Evolutionary conservation across 2,329 filamentous ascomycete genomes (phyloP).

Genomic region (Paracoccidioides lutzii): DNA sequence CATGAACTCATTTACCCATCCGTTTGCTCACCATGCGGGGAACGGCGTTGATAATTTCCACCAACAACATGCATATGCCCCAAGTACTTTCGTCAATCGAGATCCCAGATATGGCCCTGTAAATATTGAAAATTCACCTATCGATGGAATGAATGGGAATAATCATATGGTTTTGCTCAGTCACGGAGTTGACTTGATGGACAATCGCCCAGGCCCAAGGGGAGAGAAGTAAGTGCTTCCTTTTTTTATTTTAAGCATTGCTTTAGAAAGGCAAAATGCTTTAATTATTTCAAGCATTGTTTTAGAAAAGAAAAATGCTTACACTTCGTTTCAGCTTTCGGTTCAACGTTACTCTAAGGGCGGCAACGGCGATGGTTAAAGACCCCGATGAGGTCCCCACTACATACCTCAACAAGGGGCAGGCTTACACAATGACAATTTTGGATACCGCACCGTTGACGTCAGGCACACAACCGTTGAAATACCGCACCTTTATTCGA

Average conservation of each 20-base stretch:
- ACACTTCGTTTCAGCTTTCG: slow-evolving; percentile 31
- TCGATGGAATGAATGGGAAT: slow-evolving; percentile 22
- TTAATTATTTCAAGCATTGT: slow-evolving; percentile 15
- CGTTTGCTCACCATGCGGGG: slow-evolving; percentile 45
- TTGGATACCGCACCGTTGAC: slow-evolving; percentile 59
- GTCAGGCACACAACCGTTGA: slow-evolving; percentile 47
- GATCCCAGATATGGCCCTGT: slow-evolving; percentile 69
- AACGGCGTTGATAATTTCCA: slow-evolving; percentile 60
- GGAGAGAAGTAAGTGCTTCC: slow-evolving; percentile 39
- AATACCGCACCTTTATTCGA: slow-evolving; percentile 83
- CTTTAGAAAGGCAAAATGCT: slow-evolving; percentile 9
- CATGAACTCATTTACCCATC: slow-evolving; percentile 53
- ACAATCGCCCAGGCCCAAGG: neutral
- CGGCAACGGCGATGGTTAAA: slow-evolving; percentile 90
- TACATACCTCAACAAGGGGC: slow-evolving; percentile 97
- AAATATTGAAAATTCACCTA: slow-evolving; percentile 55
- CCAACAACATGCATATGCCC: slow-evolving; percentile 51
- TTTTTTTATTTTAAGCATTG: slow-evolving; percentile 16
- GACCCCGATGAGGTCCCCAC: slow-evolving; percentile 69
- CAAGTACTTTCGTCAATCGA: slow-evolving; percentile 67
- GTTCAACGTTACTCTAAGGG: slow-evolving; percentile 79
- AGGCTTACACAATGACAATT: slow-evolving; percentile 79
- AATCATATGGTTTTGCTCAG: neutral
- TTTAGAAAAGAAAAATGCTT: neutral
- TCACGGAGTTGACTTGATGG: slow-evolving; percentile 10